Base-by-base conservation (phyloP, 768 basidiomycete species). In the Mycena polygramma region DNA sequence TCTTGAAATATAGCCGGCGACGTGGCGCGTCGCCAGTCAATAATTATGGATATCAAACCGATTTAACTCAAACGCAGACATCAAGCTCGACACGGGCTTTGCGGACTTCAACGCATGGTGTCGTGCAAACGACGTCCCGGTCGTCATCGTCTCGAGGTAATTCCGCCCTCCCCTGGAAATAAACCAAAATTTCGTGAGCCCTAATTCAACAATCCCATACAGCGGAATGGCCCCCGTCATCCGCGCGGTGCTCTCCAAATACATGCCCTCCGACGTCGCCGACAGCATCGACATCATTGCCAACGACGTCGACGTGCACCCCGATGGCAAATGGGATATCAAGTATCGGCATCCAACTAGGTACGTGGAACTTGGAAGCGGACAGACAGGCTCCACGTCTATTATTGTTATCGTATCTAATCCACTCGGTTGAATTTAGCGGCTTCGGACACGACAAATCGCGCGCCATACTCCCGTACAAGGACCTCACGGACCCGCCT, bases 381-480 rank as follows among this genome's bases (percentile, higher is more conserved):
- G n/a, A n/a, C n/a, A n/a, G n/a, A n/a, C n/a, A n/a, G 2, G 30
- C 30, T 30, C 30, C 30, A 30, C 30, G 30, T n/a, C 30, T 30
- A 30, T 30, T 30, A 2, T 30, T 30, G 30, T 30, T 30, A 30
- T 30, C 30, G 30, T 30, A 30, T 30, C 6, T 30, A 30, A 30
- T 67, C 43, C 1, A 17, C 57, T 54, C 60, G 69, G 57, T 59
- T 5, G 13, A 35, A 55, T 62, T 36, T 53, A 95, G 95, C 75
- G 90, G 88, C 1, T 98, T 88, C 75, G 98, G 98, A 0, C 98
- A 99, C 78, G 98, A 99, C 82, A 99, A 99, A 83, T 95, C 94
- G 9, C 92, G 92, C 74, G 95, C 97, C 3, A 98, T 99, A 74
- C 83, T 97, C 41, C 97, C 95, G 0, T 99, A 98, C 82, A 86